These are phyloP conservation scores for Viridothelium virens DNA, from an alignment of 495 filamentous ascomycete genomes.

Conservation along the genomic window DNA sequence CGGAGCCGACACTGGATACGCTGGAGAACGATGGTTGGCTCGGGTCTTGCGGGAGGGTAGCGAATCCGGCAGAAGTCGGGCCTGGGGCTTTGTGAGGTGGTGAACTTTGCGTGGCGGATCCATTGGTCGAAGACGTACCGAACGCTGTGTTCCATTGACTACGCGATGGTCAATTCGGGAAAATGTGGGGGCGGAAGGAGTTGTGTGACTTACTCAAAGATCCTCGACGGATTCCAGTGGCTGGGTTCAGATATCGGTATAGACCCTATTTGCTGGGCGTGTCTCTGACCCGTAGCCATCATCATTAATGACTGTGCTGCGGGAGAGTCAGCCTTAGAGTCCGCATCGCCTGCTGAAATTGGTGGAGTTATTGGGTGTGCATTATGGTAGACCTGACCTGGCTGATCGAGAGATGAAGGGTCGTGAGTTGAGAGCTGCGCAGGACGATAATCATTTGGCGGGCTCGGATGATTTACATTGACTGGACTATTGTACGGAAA, in stretches of 20 bases:
- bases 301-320: constrained; percentile 69
- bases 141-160: constrained; percentile 93
- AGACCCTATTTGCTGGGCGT: constrained; percentile 31
- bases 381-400: constrained; percentile 67
- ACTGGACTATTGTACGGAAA: constrained; percentile 84
- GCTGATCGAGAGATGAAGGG: constrained; percentile 35
- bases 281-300: constrained; percentile 52
- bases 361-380: constrained; percentile 75
- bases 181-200: not conserved
- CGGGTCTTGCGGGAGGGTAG: not conserved
- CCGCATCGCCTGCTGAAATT: constrained; percentile 65
- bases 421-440: constrained; percentile 28
- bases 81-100: constrained; percentile 39
- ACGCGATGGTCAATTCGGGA: constrained; percentile 16
- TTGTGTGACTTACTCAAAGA: constrained; percentile 75
- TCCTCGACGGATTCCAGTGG: constrained; percentile 83
- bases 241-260: constrained; percentile 59
- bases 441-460: constrained; percentile 9
- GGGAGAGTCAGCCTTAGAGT: constrained; percentile 73
- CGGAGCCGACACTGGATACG: constrained; percentile 2
- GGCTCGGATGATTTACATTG: constrained; percentile 38
- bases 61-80: constrained; percentile 25
- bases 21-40: not conserved
- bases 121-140: constrained; percentile 47
- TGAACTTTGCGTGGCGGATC: constrained; percentile 25